Percentiles rank a stretch among this genome's conserved stretches.
phyloP scores from a whole-genome alignment of 2,329 filamentous ascomycete genomes.

The Passalora sequoiae region DNA sequence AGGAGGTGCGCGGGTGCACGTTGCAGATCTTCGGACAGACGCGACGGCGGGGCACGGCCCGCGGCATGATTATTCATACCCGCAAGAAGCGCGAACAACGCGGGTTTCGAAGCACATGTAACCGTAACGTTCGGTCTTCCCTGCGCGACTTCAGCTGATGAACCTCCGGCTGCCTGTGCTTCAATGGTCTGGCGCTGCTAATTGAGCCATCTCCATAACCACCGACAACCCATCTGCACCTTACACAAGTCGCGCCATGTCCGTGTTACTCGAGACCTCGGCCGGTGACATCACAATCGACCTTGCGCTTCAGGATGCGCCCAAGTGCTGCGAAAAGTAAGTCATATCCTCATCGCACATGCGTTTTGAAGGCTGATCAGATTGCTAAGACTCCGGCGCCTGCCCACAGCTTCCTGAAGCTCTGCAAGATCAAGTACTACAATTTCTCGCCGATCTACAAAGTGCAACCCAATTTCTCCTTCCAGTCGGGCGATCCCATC shows the following conservation, averaged over 20 bases:
- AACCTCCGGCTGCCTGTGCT: no score
- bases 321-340: slow-evolving; percentile 92
- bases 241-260: slow-evolving; percentile 57
- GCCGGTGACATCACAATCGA: slow-evolving; percentile 93
- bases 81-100: no score
- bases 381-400: slow-evolving; percentile 47
- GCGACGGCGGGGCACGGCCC: no score
- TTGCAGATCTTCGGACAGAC: no score
- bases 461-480: slow-evolving; percentile 91
- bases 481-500: slow-evolving; percentile 91
- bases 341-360: slow-evolving; percentile 37
- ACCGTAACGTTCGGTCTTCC: no score
- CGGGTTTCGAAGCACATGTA: no score
- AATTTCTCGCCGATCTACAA: slow-evolving; percentile 92
- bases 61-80: no score
- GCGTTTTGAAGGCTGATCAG: slow-evolving; percentile 49
- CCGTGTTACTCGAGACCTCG: slow-evolving; percentile 87
- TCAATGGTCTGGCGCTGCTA: no score
- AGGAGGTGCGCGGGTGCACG: no score
- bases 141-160: no score
- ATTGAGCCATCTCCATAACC: no score
- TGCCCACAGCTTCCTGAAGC: slow-evolving; percentile 78
- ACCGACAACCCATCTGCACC: background rate
- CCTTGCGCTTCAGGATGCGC: slow-evolving; percentile 79
- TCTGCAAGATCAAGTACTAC: slow-evolving; percentile 99